Evolutionary conservation across 2,329 filamentous ascomycete genomes (phyloP).

Genomic region (Dothistroma septosporum): DNA sequence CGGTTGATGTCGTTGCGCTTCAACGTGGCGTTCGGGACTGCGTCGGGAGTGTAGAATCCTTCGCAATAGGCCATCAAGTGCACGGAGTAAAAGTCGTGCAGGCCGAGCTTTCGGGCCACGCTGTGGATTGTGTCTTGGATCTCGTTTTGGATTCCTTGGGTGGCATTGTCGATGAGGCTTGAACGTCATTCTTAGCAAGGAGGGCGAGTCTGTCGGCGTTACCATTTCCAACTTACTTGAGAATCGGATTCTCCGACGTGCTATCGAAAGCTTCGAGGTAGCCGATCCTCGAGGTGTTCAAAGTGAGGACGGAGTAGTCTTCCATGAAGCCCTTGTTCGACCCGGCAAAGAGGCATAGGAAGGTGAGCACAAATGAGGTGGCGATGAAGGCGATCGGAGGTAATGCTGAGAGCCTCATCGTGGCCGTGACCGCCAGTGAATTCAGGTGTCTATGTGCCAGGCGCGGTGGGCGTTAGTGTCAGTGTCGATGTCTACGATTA

Average conservation of each 20-base stretch:
- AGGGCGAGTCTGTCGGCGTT: constrained; percentile 21
- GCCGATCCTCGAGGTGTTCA: constrained; percentile 56
- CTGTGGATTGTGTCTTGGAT: constrained; percentile 40
- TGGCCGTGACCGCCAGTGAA: background rate
- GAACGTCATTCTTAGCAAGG: background rate
- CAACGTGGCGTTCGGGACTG: constrained; percentile 43
- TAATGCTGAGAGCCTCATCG: constrained; percentile 26
- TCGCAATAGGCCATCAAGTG: constrained; percentile 60
- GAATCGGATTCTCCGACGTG: constrained; percentile 9
- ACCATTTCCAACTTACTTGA: background rate
- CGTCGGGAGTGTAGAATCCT: constrained; percentile 43
- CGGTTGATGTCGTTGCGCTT: constrained; percentile 39
- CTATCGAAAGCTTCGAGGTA: constrained; percentile 31
- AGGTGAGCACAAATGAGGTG: constrained; percentile 53
- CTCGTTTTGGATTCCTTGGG: constrained; percentile 36
- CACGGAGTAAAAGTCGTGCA: constrained; percentile 59
- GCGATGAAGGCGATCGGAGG: constrained; percentile 40
- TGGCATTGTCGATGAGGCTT: constrained; percentile 30
- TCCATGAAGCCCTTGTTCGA: constrained; percentile 53
- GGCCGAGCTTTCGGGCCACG: constrained; percentile 47
- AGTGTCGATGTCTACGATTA: background rate
- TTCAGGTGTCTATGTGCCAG: background rate
- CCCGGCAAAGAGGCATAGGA: constrained; percentile 60
- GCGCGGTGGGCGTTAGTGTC: background rate
- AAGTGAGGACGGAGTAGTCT: constrained; percentile 53